These are phyloP conservation scores for Beauveria australis DNA, from an alignment of 2,329 filamentous ascomycete genomes.

Conservation along the genomic window DNA sequence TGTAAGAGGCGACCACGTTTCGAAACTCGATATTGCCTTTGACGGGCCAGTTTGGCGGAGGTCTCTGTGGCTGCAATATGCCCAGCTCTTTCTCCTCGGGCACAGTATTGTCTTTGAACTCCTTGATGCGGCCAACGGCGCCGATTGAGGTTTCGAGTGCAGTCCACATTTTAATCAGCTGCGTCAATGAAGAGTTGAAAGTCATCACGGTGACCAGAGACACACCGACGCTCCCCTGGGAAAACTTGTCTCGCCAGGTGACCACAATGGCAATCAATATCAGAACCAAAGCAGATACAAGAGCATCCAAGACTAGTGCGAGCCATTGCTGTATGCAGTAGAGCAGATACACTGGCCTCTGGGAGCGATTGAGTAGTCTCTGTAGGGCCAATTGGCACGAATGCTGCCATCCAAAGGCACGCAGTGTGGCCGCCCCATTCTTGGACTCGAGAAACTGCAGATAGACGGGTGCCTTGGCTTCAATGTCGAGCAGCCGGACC, in stretches of 20 bases:
- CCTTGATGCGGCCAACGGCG: slow-evolving; percentile 20
- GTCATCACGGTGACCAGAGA: slow-evolving; percentile 21
- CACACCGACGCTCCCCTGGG: slow-evolving; percentile 21
- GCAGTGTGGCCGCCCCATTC: slow-evolving; percentile 20
- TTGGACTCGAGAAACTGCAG: slow-evolving; percentile 20
- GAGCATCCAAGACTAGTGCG: slow-evolving; percentile 36
- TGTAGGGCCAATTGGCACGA: slow-evolving; percentile 14
- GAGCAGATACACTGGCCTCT: slow-evolving; percentile 30
- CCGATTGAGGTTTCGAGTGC: slow-evolving; percentile 21
- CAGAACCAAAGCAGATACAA: slow-evolving; percentile 35
- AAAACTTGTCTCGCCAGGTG: slow-evolving; percentile 19
- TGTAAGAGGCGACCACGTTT: slow-evolving; percentile 18
- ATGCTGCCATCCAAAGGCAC: slow-evolving; percentile 25
- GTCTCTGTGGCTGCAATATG: slow-evolving; percentile 11
- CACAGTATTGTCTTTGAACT: slow-evolving; percentile 18
- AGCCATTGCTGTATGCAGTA: slow-evolving; percentile 43
- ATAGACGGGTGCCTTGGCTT: slow-evolving; percentile 23
- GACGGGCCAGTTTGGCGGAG: slow-evolving; percentile 20
- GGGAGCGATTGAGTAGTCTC: slow-evolving; percentile 25
- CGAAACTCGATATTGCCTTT: slow-evolving; percentile 20
- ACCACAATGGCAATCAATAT: slow-evolving; percentile 37
- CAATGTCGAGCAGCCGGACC: slow-evolving; percentile 22
- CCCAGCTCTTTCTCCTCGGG: slow-evolving; percentile 16
- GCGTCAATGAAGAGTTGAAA: slow-evolving; percentile 20
- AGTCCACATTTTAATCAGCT: slow-evolving; percentile 25